These are phyloP conservation scores for Platanthera guangdongensis DNA, from an alignment of 106 monocot species.

Conservation along the genomic window DNA sequence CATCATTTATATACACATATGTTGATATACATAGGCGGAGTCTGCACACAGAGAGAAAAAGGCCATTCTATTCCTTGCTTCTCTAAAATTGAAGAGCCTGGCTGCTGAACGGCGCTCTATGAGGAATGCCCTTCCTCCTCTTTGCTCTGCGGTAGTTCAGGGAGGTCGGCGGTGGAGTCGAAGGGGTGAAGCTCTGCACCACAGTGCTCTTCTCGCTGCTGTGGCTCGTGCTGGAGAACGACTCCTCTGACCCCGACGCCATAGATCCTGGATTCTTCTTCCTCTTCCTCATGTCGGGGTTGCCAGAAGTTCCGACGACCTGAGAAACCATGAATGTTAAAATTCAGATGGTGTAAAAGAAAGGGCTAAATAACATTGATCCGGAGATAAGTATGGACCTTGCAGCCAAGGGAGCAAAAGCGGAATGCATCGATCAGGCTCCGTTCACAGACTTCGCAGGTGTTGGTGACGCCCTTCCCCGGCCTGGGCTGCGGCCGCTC, in stretches of 20 bases:
- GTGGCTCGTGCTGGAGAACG: slow-evolving; percentile 30
- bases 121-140: slow-evolving; percentile 62
- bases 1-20: neutral
- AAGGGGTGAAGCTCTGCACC: slow-evolving; percentile 42
- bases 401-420: slow-evolving; percentile 68
- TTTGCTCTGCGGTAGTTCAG: slow-evolving; percentile 22
- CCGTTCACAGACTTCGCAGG: slow-evolving; percentile 46
- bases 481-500: slow-evolving; percentile 55
- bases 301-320: slow-evolving; percentile 42
- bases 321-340: neutral
- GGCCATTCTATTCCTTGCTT: neutral
- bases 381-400: slow-evolving; percentile 13
- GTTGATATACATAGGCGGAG: neutral
- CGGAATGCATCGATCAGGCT: slow-evolving; percentile 60
- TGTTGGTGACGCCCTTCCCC: slow-evolving; percentile 43
- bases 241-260: slow-evolving; percentile 32
- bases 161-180: slow-evolving; percentile 32
- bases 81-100: slow-evolving; percentile 18
- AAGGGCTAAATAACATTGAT: neutral
- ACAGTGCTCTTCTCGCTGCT: slow-evolving; percentile 30
- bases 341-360: neutral
- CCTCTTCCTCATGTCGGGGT: slow-evolving; percentile 11
- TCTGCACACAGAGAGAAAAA: neutral
- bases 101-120: slow-evolving; percentile 45
- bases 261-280: neutral